phyloP scores from a whole-genome alignment of 768 basidiomycete species.

The Collybia sp. region DNA sequence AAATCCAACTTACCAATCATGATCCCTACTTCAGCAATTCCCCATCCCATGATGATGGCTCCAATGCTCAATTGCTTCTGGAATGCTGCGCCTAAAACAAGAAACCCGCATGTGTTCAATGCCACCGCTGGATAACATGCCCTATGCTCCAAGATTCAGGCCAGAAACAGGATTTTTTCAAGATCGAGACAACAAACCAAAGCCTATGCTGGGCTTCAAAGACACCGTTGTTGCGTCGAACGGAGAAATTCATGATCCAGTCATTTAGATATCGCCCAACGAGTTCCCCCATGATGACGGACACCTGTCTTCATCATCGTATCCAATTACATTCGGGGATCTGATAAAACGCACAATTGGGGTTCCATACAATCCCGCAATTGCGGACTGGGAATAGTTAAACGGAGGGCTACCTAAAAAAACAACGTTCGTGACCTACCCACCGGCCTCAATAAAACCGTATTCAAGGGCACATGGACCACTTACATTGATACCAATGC shows the following conservation, averaged over 20 bases:
- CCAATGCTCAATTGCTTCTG: conserved; percentile 41
- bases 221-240: conserved; percentile 31
- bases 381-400: conserved; percentile 32
- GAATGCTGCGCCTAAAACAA: conserved; percentile 44
- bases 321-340: neutral
- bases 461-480: neutral
- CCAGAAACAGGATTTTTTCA: neutral
- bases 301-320: conserved; percentile 18
- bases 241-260: conserved; percentile 24
- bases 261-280: conserved; percentile 34
- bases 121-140: conserved; percentile 47
- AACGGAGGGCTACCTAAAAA: conserved; percentile 24
- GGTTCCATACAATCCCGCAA: conserved; percentile 34
- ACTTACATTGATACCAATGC: conserved; percentile 31
- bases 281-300: conserved; percentile 33
- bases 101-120: conserved; percentile 48
- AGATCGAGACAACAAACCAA: conserved; percentile 28
- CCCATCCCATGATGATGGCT: conserved; percentile 57
- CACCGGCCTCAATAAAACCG: neutral
- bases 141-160: conserved; percentile 20
- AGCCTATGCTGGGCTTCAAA: conserved; percentile 43
- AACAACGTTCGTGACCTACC: conserved; percentile 26
- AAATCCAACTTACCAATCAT: conserved; percentile 53
- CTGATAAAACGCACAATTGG: conserved; percentile 23
- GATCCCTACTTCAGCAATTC: conserved; percentile 41